A percentile compares a stretch with the other conserved stretches of the same genome.
phyloP scores from a whole-genome alignment of 495 filamentous ascomycete species.

The Aspergillus kassunensis region DNA sequence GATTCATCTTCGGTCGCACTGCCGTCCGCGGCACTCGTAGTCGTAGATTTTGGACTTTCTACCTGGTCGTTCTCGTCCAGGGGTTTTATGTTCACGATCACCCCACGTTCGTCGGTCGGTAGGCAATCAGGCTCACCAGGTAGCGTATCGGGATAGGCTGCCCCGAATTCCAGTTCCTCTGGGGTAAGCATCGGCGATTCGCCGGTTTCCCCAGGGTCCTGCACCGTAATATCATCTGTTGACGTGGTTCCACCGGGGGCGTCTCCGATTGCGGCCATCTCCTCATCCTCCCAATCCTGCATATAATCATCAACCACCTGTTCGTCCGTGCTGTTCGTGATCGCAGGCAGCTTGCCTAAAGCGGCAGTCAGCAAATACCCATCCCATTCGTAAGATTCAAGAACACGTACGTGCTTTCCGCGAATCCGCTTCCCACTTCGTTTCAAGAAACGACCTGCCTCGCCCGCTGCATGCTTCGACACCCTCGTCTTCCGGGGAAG shows the following conservation, averaged over 20 bases:
- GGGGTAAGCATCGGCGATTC: constrained; percentile 15
- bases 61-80: constrained; percentile 1
- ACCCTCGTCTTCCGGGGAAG: not conserved
- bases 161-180: constrained; percentile 8
- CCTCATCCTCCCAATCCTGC: constrained; percentile 3
- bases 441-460: constrained; percentile 37
- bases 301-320: constrained; percentile 12
- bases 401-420: constrained; percentile 39
- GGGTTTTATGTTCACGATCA: constrained; percentile 18
- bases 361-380: not conserved
- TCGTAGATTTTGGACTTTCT: not conserved
- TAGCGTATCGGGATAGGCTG: constrained; percentile 23
- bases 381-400: not conserved
- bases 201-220: constrained; percentile 9
- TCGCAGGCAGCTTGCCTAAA: constrained; percentile 39
- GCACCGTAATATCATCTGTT: constrained; percentile 7
- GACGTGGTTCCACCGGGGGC: constrained; percentile 22
- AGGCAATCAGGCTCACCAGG: constrained; percentile 14
- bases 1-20: not conserved
- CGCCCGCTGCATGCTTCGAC: constrained; percentile 7
- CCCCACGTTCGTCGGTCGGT: constrained; percentile 5
- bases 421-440: constrained; percentile 36
- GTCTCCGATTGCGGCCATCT: constrained; percentile 10
- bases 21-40: not conserved
- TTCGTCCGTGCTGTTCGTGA: constrained; percentile 12